Evolutionary conservation across 2,329 filamentous ascomycete species (phyloP).

Genomic region (Macrophomina phaseolina): DNA sequence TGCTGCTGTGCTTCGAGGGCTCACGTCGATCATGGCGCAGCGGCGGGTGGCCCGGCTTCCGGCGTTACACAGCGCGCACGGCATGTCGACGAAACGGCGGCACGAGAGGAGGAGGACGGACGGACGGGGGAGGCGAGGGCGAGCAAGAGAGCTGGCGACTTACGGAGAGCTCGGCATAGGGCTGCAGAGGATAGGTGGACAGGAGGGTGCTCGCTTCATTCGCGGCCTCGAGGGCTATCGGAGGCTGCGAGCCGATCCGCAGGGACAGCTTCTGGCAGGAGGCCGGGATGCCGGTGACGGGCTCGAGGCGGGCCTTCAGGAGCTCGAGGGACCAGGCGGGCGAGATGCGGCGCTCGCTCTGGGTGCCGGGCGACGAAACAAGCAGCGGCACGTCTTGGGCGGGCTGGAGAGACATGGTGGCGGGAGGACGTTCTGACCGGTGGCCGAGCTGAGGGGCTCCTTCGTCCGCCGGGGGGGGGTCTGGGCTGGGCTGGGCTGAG

Average conservation of each 20-base stretch:
- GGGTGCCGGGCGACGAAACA: slow-evolving; percentile 75
- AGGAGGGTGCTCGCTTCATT: slow-evolving; percentile 75
- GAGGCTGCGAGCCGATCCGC: slow-evolving; percentile 67
- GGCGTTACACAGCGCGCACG: slow-evolving; percentile 13
- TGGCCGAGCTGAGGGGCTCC: background rate
- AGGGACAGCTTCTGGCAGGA: slow-evolving; percentile 76
- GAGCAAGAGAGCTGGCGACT: slow-evolving; percentile 49
- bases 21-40: slow-evolving; percentile 1
- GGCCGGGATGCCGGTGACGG: slow-evolving; percentile 89
- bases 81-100: background rate
- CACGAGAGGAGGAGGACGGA: background rate
- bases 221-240: slow-evolving; percentile 68
- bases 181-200: slow-evolving; percentile 68
- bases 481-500: background rate
- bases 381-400: slow-evolving; percentile 74
- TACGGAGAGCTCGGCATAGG: slow-evolving; percentile 82
- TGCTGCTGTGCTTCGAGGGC: background rate
- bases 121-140: slow-evolving; percentile 20
- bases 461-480: no score
- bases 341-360: slow-evolving; percentile 88
- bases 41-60: slow-evolving; percentile 2
- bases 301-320: slow-evolving; percentile 86
- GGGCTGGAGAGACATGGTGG: slow-evolving; percentile 32
- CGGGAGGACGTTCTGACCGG: background rate
- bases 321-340: slow-evolving; percentile 88